These are phyloP conservation scores for Didymosphaeria variabile DNA, from an alignment of 2,329 filamentous ascomycete species.

Conservation along the genomic window DNA sequence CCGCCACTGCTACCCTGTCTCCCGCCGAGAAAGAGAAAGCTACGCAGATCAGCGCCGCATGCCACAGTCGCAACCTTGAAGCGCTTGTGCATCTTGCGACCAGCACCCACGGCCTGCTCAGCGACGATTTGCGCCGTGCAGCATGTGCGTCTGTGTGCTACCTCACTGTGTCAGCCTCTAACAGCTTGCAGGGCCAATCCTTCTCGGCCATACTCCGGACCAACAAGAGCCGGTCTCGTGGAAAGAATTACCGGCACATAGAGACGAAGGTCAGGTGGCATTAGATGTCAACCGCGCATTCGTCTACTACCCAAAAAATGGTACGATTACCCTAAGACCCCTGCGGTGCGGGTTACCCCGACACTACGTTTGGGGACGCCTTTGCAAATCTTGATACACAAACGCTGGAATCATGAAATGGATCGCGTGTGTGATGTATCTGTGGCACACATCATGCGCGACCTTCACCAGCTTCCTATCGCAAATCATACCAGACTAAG, in stretches of 20 bases:
- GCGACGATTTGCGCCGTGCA: constrained; percentile 68
- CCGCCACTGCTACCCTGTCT: constrained; percentile 26
- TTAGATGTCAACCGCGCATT: constrained; percentile 97
- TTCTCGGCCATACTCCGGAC: constrained; percentile 51
- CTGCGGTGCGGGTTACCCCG: neutral
- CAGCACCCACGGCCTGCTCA: constrained; percentile 56
- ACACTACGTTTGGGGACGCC: neutral
- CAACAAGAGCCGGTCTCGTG: constrained; percentile 55
- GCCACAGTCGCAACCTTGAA: constrained; percentile 50
- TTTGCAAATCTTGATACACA: neutral
- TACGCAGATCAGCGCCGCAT: constrained; percentile 52
- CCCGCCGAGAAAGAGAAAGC: constrained; percentile 39
- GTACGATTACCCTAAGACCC: constrained; percentile 58
- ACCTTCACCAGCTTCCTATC: neutral
- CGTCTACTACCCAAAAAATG: constrained; percentile 84
- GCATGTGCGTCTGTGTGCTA: constrained; percentile 71
- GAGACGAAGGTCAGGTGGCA: constrained; percentile 88
- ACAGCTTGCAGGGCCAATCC: constrained; percentile 67
- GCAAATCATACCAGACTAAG: neutral
- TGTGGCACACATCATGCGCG: neutral
- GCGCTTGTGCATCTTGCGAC: constrained; percentile 54
- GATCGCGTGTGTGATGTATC: neutral
- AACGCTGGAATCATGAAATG: neutral
- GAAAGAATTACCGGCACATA: constrained; percentile 75
- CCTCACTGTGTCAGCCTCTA: constrained; percentile 22